Conservation (phyloP, 1,139 yeast genomes). For the Debaryomyces psychrophilus region DNA sequence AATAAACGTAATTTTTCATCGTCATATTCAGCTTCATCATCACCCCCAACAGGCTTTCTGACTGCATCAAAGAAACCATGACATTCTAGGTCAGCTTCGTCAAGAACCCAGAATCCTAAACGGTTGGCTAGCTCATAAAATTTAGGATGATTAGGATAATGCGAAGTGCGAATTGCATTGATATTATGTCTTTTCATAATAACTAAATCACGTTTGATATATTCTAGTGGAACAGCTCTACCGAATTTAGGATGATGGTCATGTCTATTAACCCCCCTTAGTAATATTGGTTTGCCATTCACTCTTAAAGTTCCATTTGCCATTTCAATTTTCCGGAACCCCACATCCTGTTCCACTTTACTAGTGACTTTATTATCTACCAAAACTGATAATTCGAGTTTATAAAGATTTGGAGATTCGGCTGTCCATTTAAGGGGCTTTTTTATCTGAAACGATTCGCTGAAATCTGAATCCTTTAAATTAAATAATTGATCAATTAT, state of each 20-base stretch:
- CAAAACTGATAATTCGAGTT: conserved; percentile 18
- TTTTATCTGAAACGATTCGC: conserved; percentile 9
- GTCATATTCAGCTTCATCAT: conserved; percentile 16
- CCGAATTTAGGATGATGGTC: conserved; percentile 35
- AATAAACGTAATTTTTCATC: conserved; percentile 13
- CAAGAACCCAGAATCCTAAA: conserved; percentile 37
- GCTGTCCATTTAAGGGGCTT: conserved; percentile 34
- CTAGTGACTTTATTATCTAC: conserved; percentile 16
- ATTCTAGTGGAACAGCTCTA: conserved; percentile 35
- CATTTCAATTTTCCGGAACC: conserved; percentile 32
- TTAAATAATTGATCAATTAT: conserved; percentile 6
- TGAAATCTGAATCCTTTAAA: conserved; percentile 3
- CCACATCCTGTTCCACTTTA: conserved; percentile 26
- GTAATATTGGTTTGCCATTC: conserved; percentile 28
- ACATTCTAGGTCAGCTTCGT: conserved; percentile 40
- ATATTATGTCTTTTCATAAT: conserved; percentile 37
- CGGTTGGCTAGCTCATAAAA: conserved; percentile 24
- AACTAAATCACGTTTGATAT: conserved; percentile 28
- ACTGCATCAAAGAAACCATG: conserved; percentile 34
- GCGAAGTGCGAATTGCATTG: conserved; percentile 38
- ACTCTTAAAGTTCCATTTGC: conserved; percentile 27
- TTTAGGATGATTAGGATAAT: conserved; percentile 30
- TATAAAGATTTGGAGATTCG: conserved; percentile 33
- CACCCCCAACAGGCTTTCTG: conserved; percentile 15
- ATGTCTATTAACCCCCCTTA: conserved; percentile 37